These are phyloP conservation scores for Suillus ampliporus DNA, from an alignment of 768 basidiomycete species.

Conservation along the genomic window DNA sequence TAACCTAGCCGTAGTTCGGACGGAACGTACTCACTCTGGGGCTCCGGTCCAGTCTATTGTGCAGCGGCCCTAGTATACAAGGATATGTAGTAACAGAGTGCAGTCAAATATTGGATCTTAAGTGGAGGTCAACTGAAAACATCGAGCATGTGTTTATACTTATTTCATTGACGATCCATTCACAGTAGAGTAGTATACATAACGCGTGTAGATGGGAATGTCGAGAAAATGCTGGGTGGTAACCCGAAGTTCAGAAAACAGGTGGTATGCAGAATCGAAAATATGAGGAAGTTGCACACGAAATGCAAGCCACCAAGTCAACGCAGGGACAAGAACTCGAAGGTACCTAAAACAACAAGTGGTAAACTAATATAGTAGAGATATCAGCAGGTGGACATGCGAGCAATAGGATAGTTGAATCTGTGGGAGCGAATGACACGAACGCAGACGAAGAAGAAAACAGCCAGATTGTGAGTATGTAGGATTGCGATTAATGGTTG, in stretches of 20 bases:
- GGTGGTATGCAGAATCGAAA: constrained; percentile 19
- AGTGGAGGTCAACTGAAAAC: not conserved
- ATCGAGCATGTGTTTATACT: constrained; percentile 3
- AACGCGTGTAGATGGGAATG: constrained; percentile 12
- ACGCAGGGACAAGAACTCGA: constrained; percentile 13
- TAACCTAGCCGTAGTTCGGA: not conserved
- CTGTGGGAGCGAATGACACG: constrained; percentile 25
- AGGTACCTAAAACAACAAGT: constrained; percentile 15
- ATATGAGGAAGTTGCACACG: constrained; percentile 17
- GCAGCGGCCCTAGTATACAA: not conserved
- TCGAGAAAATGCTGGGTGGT: constrained; percentile 14
- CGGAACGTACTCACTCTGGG: constrained; percentile 4
- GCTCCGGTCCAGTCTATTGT: not conserved
- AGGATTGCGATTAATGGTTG: constrained; percentile 38
- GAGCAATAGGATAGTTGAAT: constrained; percentile 34
- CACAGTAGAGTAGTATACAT: constrained; percentile 20
- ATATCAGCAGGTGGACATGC: constrained; percentile 37
- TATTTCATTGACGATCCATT: constrained; percentile 23
- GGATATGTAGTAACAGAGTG: not conserved
- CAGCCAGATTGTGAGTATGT: constrained; percentile 19
- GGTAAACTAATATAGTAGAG: constrained; percentile 40
- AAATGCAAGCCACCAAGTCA: constrained; percentile 13
- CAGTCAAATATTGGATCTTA: not conserved
- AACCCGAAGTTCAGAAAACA: constrained; percentile 18
- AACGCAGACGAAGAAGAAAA: constrained; percentile 23